Base-by-base conservation (phyloP, 305 asterid genomes). In the Solanum chacoense region DNA sequence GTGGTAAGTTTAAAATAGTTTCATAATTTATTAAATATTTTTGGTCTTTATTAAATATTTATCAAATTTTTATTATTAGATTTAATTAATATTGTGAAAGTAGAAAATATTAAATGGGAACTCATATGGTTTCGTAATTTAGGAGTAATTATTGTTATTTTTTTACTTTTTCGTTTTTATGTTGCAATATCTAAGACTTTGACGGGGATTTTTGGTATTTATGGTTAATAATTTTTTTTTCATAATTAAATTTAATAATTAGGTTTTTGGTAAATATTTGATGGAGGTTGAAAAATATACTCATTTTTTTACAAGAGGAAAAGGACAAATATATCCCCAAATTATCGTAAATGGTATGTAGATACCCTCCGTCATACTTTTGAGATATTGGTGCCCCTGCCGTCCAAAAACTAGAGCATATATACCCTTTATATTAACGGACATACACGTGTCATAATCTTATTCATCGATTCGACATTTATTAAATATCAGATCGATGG, bases 41-140 rank as follows among this genome's bases (percentile, higher is more conserved):
- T 67, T 67, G 29, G 31, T 67, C 74, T 67, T 24, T 5, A 1
- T 67, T 11, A 67, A 67, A 67, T 67, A 67, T 67, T 67, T 24
- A 1, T 6, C 13, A 24, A 67, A 24, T 11, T 5, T 2, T 24
- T 0, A n/a, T n/a, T 24, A n/a, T n/a, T 65, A 65, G 10, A 1
- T 65, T n/a, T 55, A 18, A 42, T 42, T 12, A 59, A 59, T 20
- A 7, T 59, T 18, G 24, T 18, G 69, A 18, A 59, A 20, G 12
- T 22, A 20, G 69, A 45, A 59, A 59, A 59, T 59, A 20, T 59
- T 8, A 59, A 59, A 59, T 42, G 55, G 55, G 55, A 42, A 42
- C 55, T 42, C 55, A 42, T 42, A 42, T 42, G 18, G 18, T 12
- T 42, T 42, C 18, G 55, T 42, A 42, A 42, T 42, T 42, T 42